Evolutionary conservation across 805 yeast genomes (phyloP).

Genomic region (Teunomyces barrocoloradensis): DNA sequence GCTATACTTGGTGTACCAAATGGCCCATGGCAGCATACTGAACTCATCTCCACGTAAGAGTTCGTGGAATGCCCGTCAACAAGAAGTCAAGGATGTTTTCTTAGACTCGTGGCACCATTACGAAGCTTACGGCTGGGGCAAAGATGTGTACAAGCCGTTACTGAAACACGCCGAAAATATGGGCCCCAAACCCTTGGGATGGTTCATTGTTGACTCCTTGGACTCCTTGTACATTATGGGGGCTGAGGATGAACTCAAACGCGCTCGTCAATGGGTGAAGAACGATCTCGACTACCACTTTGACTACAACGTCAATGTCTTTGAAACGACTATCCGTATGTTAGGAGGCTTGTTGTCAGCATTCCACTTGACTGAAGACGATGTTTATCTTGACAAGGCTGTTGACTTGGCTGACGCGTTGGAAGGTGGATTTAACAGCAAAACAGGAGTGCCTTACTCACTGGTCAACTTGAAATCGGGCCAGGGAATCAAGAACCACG

Average conservation of each 20-base stretch:
- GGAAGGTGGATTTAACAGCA: constrained; percentile 63
- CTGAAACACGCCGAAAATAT: constrained; percentile 61
- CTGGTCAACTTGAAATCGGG: constrained; percentile 71
- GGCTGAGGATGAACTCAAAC: constrained; percentile 55
- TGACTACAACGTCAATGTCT: constrained; percentile 74
- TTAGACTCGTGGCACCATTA: constrained; percentile 77
- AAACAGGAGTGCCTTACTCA: constrained; percentile 73
- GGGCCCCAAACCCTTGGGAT: constrained; percentile 82
- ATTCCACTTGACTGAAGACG: constrained; percentile 65
- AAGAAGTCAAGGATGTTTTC: constrained; percentile 64
- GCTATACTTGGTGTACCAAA: constrained; percentile 40
- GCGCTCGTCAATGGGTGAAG: constrained; percentile 73
- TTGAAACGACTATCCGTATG: constrained; percentile 95
- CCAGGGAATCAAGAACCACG: constrained; percentile 58
- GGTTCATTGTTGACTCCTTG: constrained; percentile 87
- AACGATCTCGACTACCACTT: constrained; percentile 67
- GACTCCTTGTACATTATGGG: constrained; percentile 83
- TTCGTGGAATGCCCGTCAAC: constrained; percentile 49
- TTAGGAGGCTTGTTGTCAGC: constrained; percentile 91
- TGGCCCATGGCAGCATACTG: constrained; percentile 9
- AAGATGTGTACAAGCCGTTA: constrained; percentile 74
- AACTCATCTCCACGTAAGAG: not conserved
- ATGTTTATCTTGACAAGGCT: constrained; percentile 73
- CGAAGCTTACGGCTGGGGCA: constrained; percentile 77
- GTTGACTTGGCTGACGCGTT: constrained; percentile 70